Base-by-base conservation (phyloP, 345 rosid species). In the Populus davidiana region DNA sequence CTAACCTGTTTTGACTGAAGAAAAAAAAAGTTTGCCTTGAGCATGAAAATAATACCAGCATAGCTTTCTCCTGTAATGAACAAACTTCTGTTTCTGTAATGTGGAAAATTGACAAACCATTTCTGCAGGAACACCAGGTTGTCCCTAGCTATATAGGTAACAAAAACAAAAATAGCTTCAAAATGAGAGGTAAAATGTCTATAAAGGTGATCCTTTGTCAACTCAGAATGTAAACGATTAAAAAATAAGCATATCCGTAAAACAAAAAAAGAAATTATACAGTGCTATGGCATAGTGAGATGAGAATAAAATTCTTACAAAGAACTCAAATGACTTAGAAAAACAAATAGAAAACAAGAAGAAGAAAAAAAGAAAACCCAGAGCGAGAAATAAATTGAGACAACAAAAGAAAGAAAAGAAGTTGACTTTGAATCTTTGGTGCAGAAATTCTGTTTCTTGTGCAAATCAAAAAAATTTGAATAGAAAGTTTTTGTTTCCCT, bases 61-160 rank as follows among this genome's bases (percentile, higher is more conserved):
- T 96, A 96, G 85, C 99, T 93, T 88, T 93, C 98, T 81, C 99
- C 99, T 21, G 96, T 85, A 54, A 96, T 87, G 89, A 83, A 96
- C 83, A 96, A 85, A 85, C 93, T 92, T 84, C 98, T 87, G 87
- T 92, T 93, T 78, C 78, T 92, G 91, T 92, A 96, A 8, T 93
- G 94, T 63, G 98, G 93, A 85, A 93, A 93, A 76, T 89, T 96
- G 79, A 83, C 79, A 71, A 96, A 87, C 99, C 99, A 96, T 79
- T 87, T 87, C 84, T 88, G 86, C 90, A 96, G 87, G 92, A 93
- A 96, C 75, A 88, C 87, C 84, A 96, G 88, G 81, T 93, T 96
- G 90, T 93, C 98, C 86, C 85, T 89, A 49, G 99, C 99, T 96
- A 83, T 96, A 83, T 38, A 82, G 76, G 77, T 63, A 69, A 71